Evolutionary conservation across 2,329 filamentous ascomycete species (phyloP), one percentile per base, ranked within the genome.

Genomic region (Fusarium dimerum): DNA sequence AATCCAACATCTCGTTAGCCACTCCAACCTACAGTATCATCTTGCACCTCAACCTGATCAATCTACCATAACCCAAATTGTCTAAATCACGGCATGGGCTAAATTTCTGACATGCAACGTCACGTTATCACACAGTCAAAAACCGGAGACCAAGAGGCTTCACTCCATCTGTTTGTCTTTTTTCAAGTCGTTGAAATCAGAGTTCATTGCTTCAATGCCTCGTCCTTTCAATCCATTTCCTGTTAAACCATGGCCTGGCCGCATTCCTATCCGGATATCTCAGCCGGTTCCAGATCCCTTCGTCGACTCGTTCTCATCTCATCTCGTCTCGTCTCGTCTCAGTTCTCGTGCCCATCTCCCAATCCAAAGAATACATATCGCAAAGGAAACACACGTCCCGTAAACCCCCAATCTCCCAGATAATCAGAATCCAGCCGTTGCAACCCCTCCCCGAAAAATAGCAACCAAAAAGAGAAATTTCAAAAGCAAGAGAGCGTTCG

Each of bases 171-270:
- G 56, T 51, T 62, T 36, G 34, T 58, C 60, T 52, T 61, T 57
- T 57, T 58, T 55, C 52, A 57, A 54, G 54, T 61, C 59, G 60
- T 65, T 65, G 59, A 26, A 57, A 64, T 65, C 60, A 56, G 59
- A 62, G 60, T 55, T 55, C 54, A 38, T 46, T 45, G 48, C 45
- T 30, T 30, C 52, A 50, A 58, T 53, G 56, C 49, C 56, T 65
- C 60, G 62, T 60, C 65, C 59, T 64, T 26, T 26, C 57, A 64
- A 54, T 59, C 53, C 50, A 36, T 59, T 52, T 57, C 47, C 32
- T 36, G 47, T 47, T 46, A 48, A 51, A 50, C 50, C 51, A 32
- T 53, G 46, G 20, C 53, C 57, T 60, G 57, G 57, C 55, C 48
- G 54, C 55, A 55, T 39, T 45, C 55, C 51, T 57, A 56, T 56